These are phyloP conservation scores for Cadophora sp. DNA, from an alignment of 2,329 filamentous ascomycete genomes.

Conservation along the genomic window DNA sequence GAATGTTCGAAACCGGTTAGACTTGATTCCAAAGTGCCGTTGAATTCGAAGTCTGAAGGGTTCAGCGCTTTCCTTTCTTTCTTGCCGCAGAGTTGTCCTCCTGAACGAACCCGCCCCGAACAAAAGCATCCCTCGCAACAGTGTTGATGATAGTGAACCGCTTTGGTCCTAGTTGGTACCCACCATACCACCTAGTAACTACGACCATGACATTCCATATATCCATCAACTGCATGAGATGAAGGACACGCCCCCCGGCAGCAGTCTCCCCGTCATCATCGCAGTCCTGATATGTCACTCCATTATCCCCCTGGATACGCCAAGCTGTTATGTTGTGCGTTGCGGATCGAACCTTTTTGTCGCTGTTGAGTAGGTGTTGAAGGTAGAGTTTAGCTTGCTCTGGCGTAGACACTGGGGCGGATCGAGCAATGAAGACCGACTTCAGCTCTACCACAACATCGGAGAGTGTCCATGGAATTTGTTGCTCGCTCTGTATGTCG, in stretches of 20 bases:
- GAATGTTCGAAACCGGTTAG: not conserved
- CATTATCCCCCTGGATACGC: constrained; percentile 70
- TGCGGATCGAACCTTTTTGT: constrained; percentile 84
- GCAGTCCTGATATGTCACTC: constrained; percentile 79
- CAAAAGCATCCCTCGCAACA: constrained; percentile 82
- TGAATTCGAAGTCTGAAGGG: not conserved
- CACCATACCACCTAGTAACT: constrained; percentile 95
- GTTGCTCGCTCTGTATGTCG: constrained; percentile 32
- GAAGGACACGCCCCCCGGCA: constrained; percentile 82
- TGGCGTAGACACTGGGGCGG: constrained; percentile 71
- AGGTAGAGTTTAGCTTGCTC: constrained; percentile 75
- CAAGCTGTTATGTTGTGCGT: constrained; percentile 97
- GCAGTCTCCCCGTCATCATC: constrained; percentile 97
- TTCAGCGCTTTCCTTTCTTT: constrained; percentile 43
- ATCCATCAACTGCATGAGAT: constrained; percentile 94
- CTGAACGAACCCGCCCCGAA: constrained; percentile 74
- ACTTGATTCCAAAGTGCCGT: not conserved
- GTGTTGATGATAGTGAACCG: constrained; percentile 90
- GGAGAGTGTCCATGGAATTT: constrained; percentile 73
- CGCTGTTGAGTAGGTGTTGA: constrained; percentile 77
- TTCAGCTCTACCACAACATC: constrained; percentile 80
- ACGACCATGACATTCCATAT: constrained; percentile 93
- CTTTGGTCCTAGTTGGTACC: constrained; percentile 85
- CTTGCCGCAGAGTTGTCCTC: constrained; percentile 56
- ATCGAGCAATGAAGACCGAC: constrained; percentile 85